Base-by-base conservation (phyloP, 108 stramenopile species). In the Nitzschia sp. region DNA sequence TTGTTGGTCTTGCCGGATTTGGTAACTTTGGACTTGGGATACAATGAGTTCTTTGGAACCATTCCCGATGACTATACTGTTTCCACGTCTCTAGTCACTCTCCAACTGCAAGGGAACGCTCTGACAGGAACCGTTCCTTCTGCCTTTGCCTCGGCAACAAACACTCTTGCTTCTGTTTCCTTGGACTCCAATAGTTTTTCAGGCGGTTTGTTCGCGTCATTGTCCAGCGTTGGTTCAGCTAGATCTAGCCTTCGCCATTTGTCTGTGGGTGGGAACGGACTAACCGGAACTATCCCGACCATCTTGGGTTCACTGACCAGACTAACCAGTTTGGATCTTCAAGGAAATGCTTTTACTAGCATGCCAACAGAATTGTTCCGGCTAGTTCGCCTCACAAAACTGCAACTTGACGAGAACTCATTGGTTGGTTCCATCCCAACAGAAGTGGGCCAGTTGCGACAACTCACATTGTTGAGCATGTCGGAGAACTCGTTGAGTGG, bases 341-440 rank as follows among this genome's bases (percentile, higher is more conserved):
- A 76, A 48, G 81, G 75, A 67, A 92, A 92, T 41, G 25, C 77
- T 40, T 42, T 88, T 20, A 63, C 60, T 1, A 67, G 73, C 12
- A 72, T 90, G 42, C 89, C 86, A 12, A 70, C 72, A 8, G 80
- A 67, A 25, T 41, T 89, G 21, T 81, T 86, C 14, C 39, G 77
- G 7, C 64, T 89, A 10, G 37, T 43, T 6, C n/a, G 46, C 3
- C 53, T 89, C 17, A 51, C 12, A 22, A 55, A 70, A 25, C 73
- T 89, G 15, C 73, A 86, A 63, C 22, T 90, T 7, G 83, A 70
- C 21, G 75, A 65, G 39, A 90, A 90, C 63, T 10, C 51, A 10
- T 69, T 90, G 26, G 53, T n/a, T 8, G 76, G 76, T 20, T 53
- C 48, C 7, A 15, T 77, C 21, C 63, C 62, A 9, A 61, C 6